phyloP scores from a whole-genome alignment of 768 basidiomycete genomes.

The Hebeloma cylindrosporum region DNA sequence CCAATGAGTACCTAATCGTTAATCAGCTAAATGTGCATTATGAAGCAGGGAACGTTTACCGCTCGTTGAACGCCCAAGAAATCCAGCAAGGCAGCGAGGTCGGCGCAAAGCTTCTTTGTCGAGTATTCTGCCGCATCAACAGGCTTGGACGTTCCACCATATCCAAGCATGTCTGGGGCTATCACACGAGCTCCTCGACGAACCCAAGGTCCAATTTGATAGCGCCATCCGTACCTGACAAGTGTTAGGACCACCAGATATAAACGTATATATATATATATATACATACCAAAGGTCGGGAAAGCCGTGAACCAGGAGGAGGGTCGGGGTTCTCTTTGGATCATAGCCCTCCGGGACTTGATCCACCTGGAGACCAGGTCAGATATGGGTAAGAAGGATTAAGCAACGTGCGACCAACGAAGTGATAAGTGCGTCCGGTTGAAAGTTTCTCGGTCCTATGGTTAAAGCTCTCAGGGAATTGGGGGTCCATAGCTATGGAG shows the following conservation, averaged over 20 bases:
- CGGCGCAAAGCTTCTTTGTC: constrained; percentile 56
- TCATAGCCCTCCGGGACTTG: constrained; percentile 51
- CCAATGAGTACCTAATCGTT: constrained; percentile 60
- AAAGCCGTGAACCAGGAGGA: constrained; percentile 81
- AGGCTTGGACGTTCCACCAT: constrained; percentile 65
- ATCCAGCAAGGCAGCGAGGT: constrained; percentile 68
- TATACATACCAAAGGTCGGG: constrained; percentile 55
- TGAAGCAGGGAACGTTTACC: constrained; percentile 33
- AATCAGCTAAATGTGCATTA: background rate
- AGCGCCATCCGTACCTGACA: constrained; percentile 69
- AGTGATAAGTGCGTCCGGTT: constrained; percentile 67
- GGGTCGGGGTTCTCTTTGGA: constrained; percentile 42
- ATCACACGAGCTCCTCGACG: constrained; percentile 60
- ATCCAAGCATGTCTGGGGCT: constrained; percentile 64
- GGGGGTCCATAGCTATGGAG: constrained; percentile 38
- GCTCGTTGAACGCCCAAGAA: constrained; percentile 49
- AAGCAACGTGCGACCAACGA: constrained; percentile 35
- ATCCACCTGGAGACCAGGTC: constrained; percentile 48
- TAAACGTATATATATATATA: background rate
- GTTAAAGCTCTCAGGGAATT: constrained; percentile 45
- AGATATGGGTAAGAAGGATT: background rate
- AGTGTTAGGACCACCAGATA: background rate
- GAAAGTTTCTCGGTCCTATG: constrained; percentile 51
- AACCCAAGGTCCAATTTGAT: constrained; percentile 74
- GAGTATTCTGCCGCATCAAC: constrained; percentile 54